Conservation (phyloP, 805 yeast genomes). For the Candida argentea region DNA sequence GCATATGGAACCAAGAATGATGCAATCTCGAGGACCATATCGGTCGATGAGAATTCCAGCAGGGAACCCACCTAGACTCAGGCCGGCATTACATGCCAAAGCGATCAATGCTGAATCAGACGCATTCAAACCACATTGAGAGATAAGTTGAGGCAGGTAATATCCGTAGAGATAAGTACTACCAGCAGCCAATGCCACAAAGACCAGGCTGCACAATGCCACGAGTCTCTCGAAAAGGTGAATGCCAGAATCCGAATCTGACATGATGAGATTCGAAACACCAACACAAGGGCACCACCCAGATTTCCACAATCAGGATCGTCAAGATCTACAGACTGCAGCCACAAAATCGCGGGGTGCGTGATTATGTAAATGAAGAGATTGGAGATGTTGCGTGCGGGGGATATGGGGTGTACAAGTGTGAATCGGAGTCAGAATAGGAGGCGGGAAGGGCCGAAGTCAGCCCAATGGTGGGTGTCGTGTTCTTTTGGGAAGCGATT, state of each 20-base stretch:
- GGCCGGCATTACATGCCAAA: conserved; percentile 51
- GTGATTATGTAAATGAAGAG: too few relatives aligned
- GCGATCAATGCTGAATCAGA: conserved; percentile 57
- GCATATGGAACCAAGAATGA: conserved; percentile 43
- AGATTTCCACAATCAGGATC: too few relatives aligned
- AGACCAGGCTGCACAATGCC: conserved; percentile 21
- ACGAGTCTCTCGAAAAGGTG: conserved; percentile 8
- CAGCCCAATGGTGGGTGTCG: too few relatives aligned
- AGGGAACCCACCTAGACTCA: conserved; percentile 58
- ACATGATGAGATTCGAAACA: too few relatives aligned
- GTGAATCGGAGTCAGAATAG: too few relatives aligned
- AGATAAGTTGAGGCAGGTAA: conserved; percentile 64
- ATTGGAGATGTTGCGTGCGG: too few relatives aligned
- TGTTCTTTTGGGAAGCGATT: too few relatives aligned
- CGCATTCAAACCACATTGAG: conserved; percentile 45
- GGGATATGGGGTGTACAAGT: too few relatives aligned
- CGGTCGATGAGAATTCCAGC: conserved; percentile 62
- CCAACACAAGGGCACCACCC: too few relatives aligned
- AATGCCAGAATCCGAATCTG: conserved; percentile 4
- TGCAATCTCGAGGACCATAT: conserved; percentile 45
- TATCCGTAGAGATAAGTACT: conserved; percentile 68
- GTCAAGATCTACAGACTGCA: too few relatives aligned
- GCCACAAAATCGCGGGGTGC: too few relatives aligned
- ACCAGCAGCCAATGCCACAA: conserved; percentile 61
- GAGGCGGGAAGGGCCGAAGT: too few relatives aligned